These are phyloP conservation scores for Leucocoprinus sp. DNA, from an alignment of 768 basidiomycete genomes.

Conservation along the genomic window DNA sequence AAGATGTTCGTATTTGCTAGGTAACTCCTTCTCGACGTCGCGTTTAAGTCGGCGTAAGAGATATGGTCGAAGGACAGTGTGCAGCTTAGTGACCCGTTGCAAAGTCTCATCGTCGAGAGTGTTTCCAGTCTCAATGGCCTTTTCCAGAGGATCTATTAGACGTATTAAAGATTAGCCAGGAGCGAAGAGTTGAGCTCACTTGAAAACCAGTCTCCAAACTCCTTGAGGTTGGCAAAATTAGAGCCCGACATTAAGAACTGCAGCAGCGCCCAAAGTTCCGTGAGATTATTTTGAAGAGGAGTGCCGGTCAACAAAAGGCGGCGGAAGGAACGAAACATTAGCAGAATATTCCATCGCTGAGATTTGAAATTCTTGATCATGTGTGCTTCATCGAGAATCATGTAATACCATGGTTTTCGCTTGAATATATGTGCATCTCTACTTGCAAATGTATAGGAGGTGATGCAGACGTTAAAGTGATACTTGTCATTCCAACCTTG, in stretches of 20 bases:
- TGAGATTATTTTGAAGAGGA: conserved; percentile 92
- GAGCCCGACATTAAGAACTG: conserved; percentile 91
- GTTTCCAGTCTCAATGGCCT: conserved; percentile 82
- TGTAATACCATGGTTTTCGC: conserved; percentile 90
- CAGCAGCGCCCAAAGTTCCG: conserved; percentile 90
- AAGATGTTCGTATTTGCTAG: conserved; percentile 89
- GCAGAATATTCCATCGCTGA: conserved; percentile 85
- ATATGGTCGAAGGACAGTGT: conserved; percentile 92
- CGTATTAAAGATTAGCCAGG: conserved; percentile 1
- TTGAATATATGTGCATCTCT: conserved; percentile 88
- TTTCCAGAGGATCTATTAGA: conserved; percentile 77
- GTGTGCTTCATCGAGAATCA: conserved; percentile 94
- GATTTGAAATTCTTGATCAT: conserved; percentile 98
- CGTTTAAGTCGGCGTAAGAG: conserved; percentile 92
- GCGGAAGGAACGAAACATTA: conserved; percentile 81
- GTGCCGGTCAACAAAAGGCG: conserved; percentile 92
- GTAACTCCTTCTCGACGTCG: conserved; percentile 95
- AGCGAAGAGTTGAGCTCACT: conserved; percentile 43
- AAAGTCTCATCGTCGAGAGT: conserved; percentile 73
- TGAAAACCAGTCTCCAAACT: conserved; percentile 95
- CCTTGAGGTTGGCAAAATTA: conserved; percentile 84
- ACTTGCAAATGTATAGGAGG: conserved; percentile 88
- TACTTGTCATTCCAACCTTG: conserved; percentile 88
- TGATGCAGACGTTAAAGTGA: conserved; percentile 91
- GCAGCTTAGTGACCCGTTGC: conserved; percentile 81